Conservation (phyloP, 352 stramenopile species). For the Stephanocyclus meneghinianus region DNA sequence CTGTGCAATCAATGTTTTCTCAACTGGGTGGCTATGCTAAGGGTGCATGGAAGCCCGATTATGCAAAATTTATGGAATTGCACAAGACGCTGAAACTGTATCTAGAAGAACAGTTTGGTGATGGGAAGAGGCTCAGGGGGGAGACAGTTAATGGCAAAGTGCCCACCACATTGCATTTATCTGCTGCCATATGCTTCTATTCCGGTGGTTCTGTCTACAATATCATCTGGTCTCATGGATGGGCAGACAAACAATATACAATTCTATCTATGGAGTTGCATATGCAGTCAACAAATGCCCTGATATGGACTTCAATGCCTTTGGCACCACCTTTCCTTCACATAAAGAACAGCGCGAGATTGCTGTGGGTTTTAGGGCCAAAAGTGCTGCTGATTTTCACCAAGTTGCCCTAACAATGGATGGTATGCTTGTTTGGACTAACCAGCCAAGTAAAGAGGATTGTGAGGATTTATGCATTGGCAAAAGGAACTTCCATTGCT, state of each 20-base stretch:
- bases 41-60: background rate
- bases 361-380: background rate
- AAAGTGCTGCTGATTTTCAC: too few species aligned
- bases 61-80: background rate
- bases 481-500: too few species aligned
- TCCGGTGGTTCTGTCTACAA: constrained; percentile 1
- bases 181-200: constrained; percentile 8
- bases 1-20: background rate
- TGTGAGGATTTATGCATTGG: too few species aligned
- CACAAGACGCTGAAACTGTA: background rate
- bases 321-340: background rate
- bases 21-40: background rate
- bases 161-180: constrained; percentile 1
- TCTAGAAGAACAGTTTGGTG: constrained; percentile 1
- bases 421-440: too few species aligned
- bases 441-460: too few species aligned
- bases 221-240: constrained; percentile 6
- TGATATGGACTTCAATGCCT: background rate
- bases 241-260: background rate
- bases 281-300: constrained; percentile 6
- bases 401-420: too few species aligned
- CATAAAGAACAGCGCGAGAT: constrained; percentile 1
- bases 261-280: constrained; percentile 10
- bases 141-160: background rate
- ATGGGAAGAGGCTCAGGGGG: background rate